A percentile compares a stretch with the other conserved stretches of the same genome.
Evolutionary conservation across 192 early-diverging fungal genomes (phyloP).

Genomic region (Kappamyces sp.): DNA sequence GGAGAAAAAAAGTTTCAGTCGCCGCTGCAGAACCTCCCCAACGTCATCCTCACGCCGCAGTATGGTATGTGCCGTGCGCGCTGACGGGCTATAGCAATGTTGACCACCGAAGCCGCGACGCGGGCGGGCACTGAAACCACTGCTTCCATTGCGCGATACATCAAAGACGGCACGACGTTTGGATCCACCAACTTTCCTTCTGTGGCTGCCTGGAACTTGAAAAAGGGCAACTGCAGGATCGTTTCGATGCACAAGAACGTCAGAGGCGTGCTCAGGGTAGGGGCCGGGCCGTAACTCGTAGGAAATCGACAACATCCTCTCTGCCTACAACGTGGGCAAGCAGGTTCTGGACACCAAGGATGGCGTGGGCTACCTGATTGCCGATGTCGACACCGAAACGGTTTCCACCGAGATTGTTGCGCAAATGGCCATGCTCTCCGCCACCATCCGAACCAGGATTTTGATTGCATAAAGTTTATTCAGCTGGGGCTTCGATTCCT

Average conservation of each 20-base stretch:
- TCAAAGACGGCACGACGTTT: slow-evolving; percentile 38
- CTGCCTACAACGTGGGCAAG: slow-evolving; percentile 48
- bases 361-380: slow-evolving; percentile 44
- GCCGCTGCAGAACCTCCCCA: slow-evolving; percentile 30
- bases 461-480: slow-evolving; percentile 1
- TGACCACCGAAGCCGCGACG: slow-evolving; percentile 30
- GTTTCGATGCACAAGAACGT: slow-evolving; percentile 45
- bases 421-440: slow-evolving; percentile 41
- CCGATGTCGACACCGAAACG: slow-evolving; percentile 36
- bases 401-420: slow-evolving; percentile 44
- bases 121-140: slow-evolving; percentile 40
- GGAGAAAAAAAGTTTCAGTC: slow-evolving; percentile 22
- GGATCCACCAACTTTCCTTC: slow-evolving; percentile 48
- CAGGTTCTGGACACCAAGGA: slow-evolving; percentile 49
- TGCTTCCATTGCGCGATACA: slow-evolving; percentile 29
- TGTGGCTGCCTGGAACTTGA: slow-evolving; percentile 30
- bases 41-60: slow-evolving; percentile 43
- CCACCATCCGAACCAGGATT: slow-evolving; percentile 45
- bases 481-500: no score
- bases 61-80: slow-evolving; percentile 23
- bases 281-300: slow-evolving; percentile 4
- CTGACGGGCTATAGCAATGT: slow-evolving; percentile 17
- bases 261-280: slow-evolving; percentile 35
- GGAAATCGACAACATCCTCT: slow-evolving; percentile 47
- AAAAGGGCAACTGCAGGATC: slow-evolving; percentile 32